Conservation (phyloP, 106 monocot genomes). For the Allium cepa region DNA sequence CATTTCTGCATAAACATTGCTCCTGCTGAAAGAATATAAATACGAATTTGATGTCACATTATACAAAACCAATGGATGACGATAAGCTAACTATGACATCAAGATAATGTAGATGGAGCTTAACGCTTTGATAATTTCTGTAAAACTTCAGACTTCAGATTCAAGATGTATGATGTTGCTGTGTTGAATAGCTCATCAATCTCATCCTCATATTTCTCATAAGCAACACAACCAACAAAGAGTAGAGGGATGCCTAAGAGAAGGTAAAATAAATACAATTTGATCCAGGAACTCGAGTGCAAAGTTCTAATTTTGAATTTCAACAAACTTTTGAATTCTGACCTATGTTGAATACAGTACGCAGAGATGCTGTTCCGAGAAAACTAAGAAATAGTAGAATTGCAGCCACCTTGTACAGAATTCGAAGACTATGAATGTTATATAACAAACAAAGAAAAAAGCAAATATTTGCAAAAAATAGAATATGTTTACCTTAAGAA, state of each 20-base stretch:
- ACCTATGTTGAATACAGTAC: slow-evolving; percentile 7
- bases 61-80: neutral
- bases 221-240: slow-evolving; percentile 5
- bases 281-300: too few relatives aligned
- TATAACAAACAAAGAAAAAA: too few relatives aligned
- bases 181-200: slow-evolving; percentile 3
- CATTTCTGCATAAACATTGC: too few relatives aligned
- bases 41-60: neutral
- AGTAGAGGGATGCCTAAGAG: neutral
- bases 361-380: slow-evolving; percentile 6
- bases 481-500: slow-evolving; percentile 41
- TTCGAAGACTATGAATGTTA: neutral
- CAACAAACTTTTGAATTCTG: neutral
- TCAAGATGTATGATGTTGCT: neutral
- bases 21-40: too few relatives aligned
- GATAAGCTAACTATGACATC: neutral
- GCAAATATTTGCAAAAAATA: too few relatives aligned
- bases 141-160: slow-evolving; percentile 2
- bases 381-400: slow-evolving; percentile 6
- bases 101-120: neutral
- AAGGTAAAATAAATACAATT: neutral
- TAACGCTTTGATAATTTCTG: slow-evolving; percentile 7
- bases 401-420: slow-evolving; percentile 1
- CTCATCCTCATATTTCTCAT: slow-evolving; percentile 11
- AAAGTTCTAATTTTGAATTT: too few relatives aligned